Percentiles rank a stretch among this genome's conserved stretches.
Conservation (phyloP, 495 filamentous ascomycete species). For the Cladorrhinum samala region DNA sequence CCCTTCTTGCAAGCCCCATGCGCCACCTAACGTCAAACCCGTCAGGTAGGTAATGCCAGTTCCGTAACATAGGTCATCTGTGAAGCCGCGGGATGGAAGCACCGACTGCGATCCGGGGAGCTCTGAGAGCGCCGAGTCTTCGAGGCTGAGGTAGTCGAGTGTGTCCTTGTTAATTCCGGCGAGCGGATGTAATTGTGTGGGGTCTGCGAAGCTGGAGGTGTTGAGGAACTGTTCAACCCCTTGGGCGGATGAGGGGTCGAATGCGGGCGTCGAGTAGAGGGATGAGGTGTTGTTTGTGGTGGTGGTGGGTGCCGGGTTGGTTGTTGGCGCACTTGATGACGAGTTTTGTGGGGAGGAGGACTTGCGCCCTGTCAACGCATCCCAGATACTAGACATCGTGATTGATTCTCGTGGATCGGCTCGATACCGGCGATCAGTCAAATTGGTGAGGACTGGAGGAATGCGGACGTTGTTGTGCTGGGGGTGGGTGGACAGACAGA, state of each 20-base stretch:
- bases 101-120: constrained; percentile 81
- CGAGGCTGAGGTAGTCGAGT: constrained; percentile 88
- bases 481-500: neutral
- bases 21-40: constrained; percentile 78
- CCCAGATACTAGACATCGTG: constrained; percentile 66
- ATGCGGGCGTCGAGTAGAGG: constrained; percentile 51
- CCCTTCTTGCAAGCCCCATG: constrained; percentile 87
- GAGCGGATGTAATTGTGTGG: constrained; percentile 83
- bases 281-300: constrained; percentile 36
- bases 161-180: constrained; percentile 87
- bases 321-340: constrained; percentile 23
- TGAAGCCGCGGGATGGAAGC: constrained; percentile 92
- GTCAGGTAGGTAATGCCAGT: constrained; percentile 88
- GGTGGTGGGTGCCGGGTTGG: constrained; percentile 25
- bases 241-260: constrained; percentile 62
- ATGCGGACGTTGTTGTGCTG: neutral
- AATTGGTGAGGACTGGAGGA: neutral
- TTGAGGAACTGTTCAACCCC: constrained; percentile 79
- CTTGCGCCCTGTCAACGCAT: constrained; percentile 79
- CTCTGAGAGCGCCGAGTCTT: constrained; percentile 82
- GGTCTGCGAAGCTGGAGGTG: constrained; percentile 66
- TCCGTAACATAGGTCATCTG: constrained; percentile 96
- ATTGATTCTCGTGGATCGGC: neutral
- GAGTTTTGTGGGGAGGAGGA: constrained; percentile 40
- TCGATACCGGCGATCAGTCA: neutral